Conservation (phyloP, 169 alveolate species). For the Plasmodium reichenowi region DNA sequence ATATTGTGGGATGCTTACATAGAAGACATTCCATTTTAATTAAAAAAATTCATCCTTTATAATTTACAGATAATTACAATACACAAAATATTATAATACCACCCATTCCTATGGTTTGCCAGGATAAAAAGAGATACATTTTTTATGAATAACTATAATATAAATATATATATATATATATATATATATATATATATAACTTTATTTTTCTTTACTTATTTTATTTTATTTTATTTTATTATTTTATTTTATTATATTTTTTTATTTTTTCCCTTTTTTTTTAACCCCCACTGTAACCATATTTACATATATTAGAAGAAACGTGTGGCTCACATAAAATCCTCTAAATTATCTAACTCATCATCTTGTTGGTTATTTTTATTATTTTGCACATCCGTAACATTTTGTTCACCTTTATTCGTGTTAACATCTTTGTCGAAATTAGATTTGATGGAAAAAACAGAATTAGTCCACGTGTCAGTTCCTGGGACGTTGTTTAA, state of each 20-base stretch:
- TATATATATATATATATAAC: not conserved
- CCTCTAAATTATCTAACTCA: constrained; percentile 55
- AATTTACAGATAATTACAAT: constrained; percentile 25
- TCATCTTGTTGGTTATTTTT: constrained; percentile 15
- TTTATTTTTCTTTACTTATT: not conserved
- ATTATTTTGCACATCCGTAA: not conserved
- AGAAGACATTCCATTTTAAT: not conserved
- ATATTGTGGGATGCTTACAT: not conserved
- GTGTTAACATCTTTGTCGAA: not conserved
- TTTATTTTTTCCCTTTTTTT: not conserved
- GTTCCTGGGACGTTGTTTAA: not conserved
- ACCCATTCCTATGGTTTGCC: constrained; percentile 43
- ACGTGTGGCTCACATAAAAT: constrained; percentile 17
- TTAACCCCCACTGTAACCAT: not conserved
- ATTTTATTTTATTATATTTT: not conserved
- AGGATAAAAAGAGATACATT: constrained; percentile 45
- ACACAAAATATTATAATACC: constrained; percentile 54
- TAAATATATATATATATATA: not conserved
- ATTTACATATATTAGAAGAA: too few relatives aligned
- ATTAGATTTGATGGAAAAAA: constrained; percentile 27
- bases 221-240: not conserved
- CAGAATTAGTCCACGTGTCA: constrained; percentile 32
- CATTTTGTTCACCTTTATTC: too few relatives aligned
- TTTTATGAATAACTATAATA: constrained; percentile 1
- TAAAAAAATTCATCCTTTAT: not conserved